phyloP scores from a whole-genome alignment of 208 protist species.

The Giardia duodenalis region DNA sequence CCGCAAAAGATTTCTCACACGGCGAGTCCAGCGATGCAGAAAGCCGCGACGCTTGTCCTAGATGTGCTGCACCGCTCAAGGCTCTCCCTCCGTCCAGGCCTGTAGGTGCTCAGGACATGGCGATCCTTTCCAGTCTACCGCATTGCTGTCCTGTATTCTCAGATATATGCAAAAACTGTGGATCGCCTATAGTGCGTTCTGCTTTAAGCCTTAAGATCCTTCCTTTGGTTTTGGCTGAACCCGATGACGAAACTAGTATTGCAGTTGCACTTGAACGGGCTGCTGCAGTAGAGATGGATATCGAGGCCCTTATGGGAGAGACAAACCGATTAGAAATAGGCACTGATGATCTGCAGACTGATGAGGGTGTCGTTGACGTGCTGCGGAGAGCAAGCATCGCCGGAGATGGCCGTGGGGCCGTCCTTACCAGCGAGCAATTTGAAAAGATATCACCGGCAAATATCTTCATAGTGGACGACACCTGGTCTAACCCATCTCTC shows the following conservation, averaged over 20 bases:
- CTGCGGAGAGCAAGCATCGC: background rate
- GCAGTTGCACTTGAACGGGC: background rate
- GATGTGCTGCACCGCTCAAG: background rate
- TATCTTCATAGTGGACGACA: conserved; percentile 1
- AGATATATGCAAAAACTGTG: background rate
- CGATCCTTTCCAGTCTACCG: background rate
- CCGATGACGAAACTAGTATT: background rate
- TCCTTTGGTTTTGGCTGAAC: background rate
- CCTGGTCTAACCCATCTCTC: background rate
- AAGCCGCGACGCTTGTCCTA: background rate
- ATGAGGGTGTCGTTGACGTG: background rate
- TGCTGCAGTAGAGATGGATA: background rate
- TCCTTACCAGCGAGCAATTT: background rate
- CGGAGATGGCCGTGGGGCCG: background rate
- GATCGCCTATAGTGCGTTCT: background rate
- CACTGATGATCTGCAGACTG: background rate
- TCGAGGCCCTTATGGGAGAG: background rate
- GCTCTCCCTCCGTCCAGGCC: background rate
- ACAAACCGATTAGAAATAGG: background rate
- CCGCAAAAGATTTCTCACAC: too few species aligned
- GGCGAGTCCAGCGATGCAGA: background rate
- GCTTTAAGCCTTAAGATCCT: background rate
- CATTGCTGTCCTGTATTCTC: background rate
- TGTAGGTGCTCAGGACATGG: background rate
- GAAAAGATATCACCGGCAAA: background rate